Evolutionary conservation across 2,329 filamentous ascomycete species (phyloP).

Genomic region (Fusarium sp.): DNA sequence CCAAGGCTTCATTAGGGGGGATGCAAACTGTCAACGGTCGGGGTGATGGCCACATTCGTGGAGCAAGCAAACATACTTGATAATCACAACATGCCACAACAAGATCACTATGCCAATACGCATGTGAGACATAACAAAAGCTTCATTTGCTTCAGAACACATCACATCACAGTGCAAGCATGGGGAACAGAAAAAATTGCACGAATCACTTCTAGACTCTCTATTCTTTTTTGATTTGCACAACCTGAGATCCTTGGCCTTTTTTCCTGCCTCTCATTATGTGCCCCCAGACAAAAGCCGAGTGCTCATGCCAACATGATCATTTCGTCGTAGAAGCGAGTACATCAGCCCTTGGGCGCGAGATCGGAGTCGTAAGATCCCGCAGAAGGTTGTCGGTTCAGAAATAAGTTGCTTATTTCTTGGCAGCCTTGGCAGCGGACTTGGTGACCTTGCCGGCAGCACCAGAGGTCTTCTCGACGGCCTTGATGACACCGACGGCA

Average conservation of each 20-base stretch:
- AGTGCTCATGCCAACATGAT: conserved; percentile 63
- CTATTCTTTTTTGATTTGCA: conserved; percentile 65
- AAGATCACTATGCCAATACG: too few relatives aligned
- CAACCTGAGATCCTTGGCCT: conserved; percentile 61
- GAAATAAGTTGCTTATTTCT: conserved; percentile 74
- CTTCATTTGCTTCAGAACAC: conserved; percentile 12
- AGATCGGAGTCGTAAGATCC: conserved; percentile 47
- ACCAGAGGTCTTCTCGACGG: conserved; percentile 76
- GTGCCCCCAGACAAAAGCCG: conserved; percentile 59
- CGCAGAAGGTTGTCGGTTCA: conserved; percentile 45
- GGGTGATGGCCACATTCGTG: not conserved
- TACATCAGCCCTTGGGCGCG: conserved; percentile 54
- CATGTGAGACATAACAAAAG: not conserved
- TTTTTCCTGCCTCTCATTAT: conserved; percentile 61
- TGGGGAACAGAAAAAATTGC: conserved; percentile 35
- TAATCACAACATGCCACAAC: too few relatives aligned
- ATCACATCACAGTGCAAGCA: conserved; percentile 4
- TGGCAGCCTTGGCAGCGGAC: conserved; percentile 80
- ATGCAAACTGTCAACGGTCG: not conserved
- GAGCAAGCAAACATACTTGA: not conserved
- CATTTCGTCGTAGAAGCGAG: conserved; percentile 64
- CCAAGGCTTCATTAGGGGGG: not conserved
- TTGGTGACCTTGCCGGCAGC: conserved; percentile 77
- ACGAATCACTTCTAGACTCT: conserved; percentile 64
- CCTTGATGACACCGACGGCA: conserved; percentile 96